Base-by-base conservation (phyloP, 2,329 filamentous ascomycete species). In the Penicillium sp. region DNA sequence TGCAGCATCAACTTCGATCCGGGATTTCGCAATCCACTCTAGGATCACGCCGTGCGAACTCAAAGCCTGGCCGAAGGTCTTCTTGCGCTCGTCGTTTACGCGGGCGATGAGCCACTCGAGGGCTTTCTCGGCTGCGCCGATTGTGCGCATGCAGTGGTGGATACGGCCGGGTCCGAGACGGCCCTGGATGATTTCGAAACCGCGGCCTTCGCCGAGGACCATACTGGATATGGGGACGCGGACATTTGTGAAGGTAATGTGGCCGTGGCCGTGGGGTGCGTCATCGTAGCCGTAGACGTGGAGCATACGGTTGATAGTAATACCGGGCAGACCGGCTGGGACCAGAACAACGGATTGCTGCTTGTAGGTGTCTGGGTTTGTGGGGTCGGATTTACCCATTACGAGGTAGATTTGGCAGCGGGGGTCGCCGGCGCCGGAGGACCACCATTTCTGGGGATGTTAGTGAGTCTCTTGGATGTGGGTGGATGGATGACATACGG, bases 151-250 rank as follows among this genome's bases (percentile, higher is more conserved):
- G 58, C 92, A 91, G 79, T 99, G 95, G 80, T 99, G 95, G 73
- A 99, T 98, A 57, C 95, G 90, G 33, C 95, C 95, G 1, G 95
- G 95, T 1, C 95, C 95, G 24, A 99, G 88, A 66, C 95, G 91
- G 56, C 95, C 95, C 76, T 99, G 95, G 71, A 99, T 97, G 72
- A 99, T 96, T 77, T 99, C 95, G 75, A 99, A 99, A 21, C 95
- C 95, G 61, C 91, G 87, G 63, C 95, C 95, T 74, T 95, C 91
- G 59, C 95, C 93, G 3, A 99, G 88, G 11, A 98, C 90, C 71
- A 99, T 88, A 79, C 90, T 95, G 68, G 81, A 80, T 31, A 82
- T 86, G 8, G 93, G 93, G 0, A 99, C 90, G 57, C 93, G 90
- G 61, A 98, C 95, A 72, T 98, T 89, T 57, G 87, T 82, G 79